Evolutionary conservation across 2,329 filamentous ascomycete species (phyloP), one percentile per base, ranked within the genome.

Genomic region (Fusarium udum): DNA sequence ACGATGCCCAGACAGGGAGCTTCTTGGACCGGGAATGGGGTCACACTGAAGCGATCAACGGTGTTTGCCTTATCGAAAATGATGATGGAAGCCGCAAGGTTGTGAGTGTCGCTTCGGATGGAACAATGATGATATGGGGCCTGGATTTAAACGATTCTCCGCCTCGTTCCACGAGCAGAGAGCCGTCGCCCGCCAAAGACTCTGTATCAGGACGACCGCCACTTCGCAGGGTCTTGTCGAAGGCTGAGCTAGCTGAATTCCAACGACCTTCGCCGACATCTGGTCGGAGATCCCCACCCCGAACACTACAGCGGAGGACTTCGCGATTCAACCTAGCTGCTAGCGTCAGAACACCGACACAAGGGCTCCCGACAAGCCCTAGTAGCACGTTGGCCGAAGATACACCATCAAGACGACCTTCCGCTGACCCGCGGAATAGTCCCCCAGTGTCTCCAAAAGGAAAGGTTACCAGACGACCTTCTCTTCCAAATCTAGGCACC

Each of bases 21-120:
- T 92, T 99, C 64, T 84, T 98, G 34, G 93, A 95, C 57, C 91
- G 94, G 45, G 96, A 98, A 83, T 98, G 95, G 90, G 96, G 96
- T 3, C 96, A 99, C 76, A 97, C 95, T 0, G 95, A 98, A 79
- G 93, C 95, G 14, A 94, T 99, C 72, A 97, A 93, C 58, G 95
- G 95, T 68, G 90, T 97, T 24, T 89, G 92, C 8, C 83, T 98
- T 24, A 81, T 95, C 16, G 89, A 92, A 61, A 86, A 86, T 13
- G 85, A 87, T 1, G 87, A 89, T 22, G 84, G 86, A 22, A 83
- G 84, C 32, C 87, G 88, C 59, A 88, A 87, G 67, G 83, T 94
- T 46, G 88, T 95, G 59, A 95, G 92, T 73, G 92, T 93, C 37
- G 93, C 92, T 4, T 90, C 92, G 10, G 93, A 96, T 80, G 93